phyloP scores from a whole-genome alignment of 2,329 filamentous ascomycete genomes.

The Aspergillus fructus region DNA sequence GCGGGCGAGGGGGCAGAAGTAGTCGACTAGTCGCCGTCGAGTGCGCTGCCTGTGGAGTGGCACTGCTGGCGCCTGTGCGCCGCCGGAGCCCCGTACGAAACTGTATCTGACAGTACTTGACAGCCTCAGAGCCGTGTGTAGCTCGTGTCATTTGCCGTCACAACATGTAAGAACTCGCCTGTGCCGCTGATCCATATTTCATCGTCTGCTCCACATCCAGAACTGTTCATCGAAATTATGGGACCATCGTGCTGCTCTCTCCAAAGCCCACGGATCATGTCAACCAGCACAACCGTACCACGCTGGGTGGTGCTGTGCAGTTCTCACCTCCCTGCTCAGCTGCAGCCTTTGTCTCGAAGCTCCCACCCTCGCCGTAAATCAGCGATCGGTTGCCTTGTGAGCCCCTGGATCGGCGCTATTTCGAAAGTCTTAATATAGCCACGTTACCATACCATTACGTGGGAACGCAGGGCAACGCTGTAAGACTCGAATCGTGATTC shows the following conservation, averaged over 20 bases:
- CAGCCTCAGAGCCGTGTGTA: not conserved
- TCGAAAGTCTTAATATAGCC: constrained; percentile 3
- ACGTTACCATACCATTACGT: constrained; percentile 1
- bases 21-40: not conserved
- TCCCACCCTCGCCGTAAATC: not conserved
- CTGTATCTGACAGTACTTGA: not conserved
- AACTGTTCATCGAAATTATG: constrained; percentile 11
- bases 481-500: constrained; percentile 1
- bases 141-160: not conserved
- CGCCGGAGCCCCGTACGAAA: not conserved
- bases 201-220: not conserved
- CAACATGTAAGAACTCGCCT: not conserved
- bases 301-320: not conserved
- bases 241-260: constrained; percentile 6
- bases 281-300: not conserved
- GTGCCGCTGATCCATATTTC: not conserved
- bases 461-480: not conserved
- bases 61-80: not conserved
- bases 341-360: not conserved
- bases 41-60: not conserved
- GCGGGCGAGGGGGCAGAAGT: constrained; percentile 17
- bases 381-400: not conserved
- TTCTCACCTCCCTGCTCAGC: not conserved
- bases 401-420: constrained; percentile 6
- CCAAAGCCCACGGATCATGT: not conserved